These are phyloP conservation scores for Colletotrichum gloeosporioides DNA, from an alignment of 2,329 filamentous ascomycete species.

Conservation along the genomic window DNA sequence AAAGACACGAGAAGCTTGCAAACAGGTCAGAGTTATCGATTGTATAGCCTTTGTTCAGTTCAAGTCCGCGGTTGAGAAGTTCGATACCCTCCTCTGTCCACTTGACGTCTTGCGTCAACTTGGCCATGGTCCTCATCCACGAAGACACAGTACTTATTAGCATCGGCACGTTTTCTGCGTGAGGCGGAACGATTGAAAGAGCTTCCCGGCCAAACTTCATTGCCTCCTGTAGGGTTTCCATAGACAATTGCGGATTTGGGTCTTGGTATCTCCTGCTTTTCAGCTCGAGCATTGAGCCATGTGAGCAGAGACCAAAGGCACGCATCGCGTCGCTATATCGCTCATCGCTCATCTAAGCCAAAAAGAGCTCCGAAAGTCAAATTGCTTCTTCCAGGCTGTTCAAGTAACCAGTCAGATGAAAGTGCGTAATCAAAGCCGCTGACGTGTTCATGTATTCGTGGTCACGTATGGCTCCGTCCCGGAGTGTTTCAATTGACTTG, in stretches of 20 bases:
- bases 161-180: background rate
- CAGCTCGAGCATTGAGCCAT: background rate
- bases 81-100: background rate
- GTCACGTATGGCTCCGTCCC: background rate
- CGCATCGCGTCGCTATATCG: background rate
- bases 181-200: background rate
- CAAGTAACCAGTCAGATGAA: background rate
- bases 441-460: background rate
- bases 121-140: background rate
- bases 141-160: too few species aligned
- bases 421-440: background rate
- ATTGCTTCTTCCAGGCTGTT: background rate
- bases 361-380: background rate
- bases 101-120: background rate
- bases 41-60: background rate
- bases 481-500: background rate
- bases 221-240: background rate
- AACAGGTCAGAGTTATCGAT: background rate
- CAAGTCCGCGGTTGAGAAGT: background rate
- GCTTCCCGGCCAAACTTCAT: background rate
- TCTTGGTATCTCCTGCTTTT: background rate
- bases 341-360: background rate
- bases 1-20: background rate
- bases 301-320: background rate
- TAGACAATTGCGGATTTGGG: background rate